A percentile compares a stretch with the other conserved stretches of the same genome.
phyloP scores from a whole-genome alignment of 2,329 filamentous ascomycete species.

The Pseudogymnoascus sp. region DNA sequence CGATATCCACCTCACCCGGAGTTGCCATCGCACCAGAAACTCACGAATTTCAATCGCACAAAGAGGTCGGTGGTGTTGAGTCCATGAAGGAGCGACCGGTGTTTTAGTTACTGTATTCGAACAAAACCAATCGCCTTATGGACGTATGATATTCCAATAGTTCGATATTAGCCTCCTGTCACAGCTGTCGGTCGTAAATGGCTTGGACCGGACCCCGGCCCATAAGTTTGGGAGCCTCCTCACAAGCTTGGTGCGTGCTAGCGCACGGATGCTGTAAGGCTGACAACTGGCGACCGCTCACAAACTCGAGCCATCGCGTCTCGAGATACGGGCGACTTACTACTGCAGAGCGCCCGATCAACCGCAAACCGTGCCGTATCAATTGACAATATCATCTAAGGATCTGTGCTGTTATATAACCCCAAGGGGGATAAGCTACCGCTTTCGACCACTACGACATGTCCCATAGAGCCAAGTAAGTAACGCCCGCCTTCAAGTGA shows the following conservation, averaged over 20 bases:
- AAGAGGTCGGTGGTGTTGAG: slow-evolving; percentile 6
- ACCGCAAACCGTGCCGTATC: background rate
- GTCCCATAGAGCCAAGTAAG: slow-evolving; percentile 8
- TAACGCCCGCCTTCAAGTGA: background rate
- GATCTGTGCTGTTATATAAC: slow-evolving; percentile 5
- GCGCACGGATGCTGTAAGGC: slow-evolving; percentile 8
- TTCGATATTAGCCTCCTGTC: background rate
- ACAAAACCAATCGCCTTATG: background rate
- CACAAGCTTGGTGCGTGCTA: background rate
- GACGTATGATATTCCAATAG: background rate
- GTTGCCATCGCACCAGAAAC: slow-evolving; percentile 32
- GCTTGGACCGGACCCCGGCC: background rate
- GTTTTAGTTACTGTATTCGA: background rate
- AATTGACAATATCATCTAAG: slow-evolving; percentile 5
- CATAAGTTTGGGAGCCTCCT: slow-evolving; percentile 6
- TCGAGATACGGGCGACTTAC: slow-evolving; percentile 1
- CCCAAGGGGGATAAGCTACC: slow-evolving; percentile 8
- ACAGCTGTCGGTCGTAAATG: background rate
- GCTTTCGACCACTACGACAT: slow-evolving; percentile 9
- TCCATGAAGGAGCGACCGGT: background rate
- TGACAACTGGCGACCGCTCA: slow-evolving; percentile 8
- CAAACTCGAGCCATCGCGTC: slow-evolving; percentile 7
- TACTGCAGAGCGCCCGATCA: background rate
- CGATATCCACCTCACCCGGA: slow-evolving; percentile 48
- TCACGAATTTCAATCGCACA: slow-evolving; percentile 3